phyloP scores from a whole-genome alignment of 1,139 yeast species.

The Pichia sp. region DNA sequence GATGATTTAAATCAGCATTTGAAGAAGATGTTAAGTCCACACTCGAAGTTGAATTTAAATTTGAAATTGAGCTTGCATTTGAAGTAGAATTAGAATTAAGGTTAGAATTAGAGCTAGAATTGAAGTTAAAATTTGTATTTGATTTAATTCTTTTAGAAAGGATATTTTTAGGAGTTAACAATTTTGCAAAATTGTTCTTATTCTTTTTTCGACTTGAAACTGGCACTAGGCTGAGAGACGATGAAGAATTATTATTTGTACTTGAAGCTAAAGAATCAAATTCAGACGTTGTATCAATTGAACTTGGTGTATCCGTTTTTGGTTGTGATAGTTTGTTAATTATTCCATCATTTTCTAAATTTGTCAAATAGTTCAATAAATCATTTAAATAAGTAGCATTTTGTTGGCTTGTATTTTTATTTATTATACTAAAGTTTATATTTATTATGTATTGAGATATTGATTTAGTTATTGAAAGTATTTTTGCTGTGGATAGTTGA shows the following conservation, averaged over 20 bases:
- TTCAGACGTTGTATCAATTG: neutral
- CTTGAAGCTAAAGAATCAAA: conserved; percentile 1
- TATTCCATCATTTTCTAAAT: neutral
- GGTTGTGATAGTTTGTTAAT: neutral
- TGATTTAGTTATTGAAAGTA: conserved; percentile 4
- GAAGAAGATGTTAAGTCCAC: neutral
- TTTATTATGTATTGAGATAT: neutral
- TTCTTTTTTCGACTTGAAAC: neutral
- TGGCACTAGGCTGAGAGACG: neutral
- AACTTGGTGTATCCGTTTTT: neutral
- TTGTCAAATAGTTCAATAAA: neutral
- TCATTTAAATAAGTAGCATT: neutral
- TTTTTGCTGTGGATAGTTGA: conserved; percentile 1
- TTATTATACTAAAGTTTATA: neutral
- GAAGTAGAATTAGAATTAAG: neutral
- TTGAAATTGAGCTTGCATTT: neutral
- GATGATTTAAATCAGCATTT: conserved; percentile 11
- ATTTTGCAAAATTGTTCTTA: neutral
- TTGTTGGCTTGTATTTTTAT: neutral
- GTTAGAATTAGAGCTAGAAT: neutral
- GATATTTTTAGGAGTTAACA: neutral
- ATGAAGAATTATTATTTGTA: neutral
- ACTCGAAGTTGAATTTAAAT: neutral
- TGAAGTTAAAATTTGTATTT: neutral
- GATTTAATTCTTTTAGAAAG: neutral